These are phyloP conservation scores for Macroventuria anomochaeta DNA, from an alignment of 2,329 filamentous ascomycete species.

Conservation along the genomic window DNA sequence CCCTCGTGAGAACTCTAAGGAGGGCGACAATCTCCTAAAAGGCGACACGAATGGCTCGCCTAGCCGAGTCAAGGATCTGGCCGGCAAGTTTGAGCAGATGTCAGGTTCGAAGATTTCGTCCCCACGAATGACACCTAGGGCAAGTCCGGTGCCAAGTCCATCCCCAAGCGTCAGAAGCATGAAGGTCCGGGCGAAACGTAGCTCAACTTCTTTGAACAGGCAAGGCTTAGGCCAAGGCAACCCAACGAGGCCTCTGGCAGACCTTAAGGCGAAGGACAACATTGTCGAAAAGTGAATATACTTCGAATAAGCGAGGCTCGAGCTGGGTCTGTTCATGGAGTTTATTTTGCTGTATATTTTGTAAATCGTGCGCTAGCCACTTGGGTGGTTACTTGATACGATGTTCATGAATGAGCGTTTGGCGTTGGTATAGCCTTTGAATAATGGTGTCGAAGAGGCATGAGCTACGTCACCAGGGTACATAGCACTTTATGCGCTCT, in stretches of 20 bases:
- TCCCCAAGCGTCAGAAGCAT: conserved; percentile 17
- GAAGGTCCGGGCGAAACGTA: conserved; percentile 33
- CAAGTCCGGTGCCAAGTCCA: conserved; percentile 16
- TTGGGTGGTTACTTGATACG: too few relatives aligned
- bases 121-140: conserved; percentile 6
- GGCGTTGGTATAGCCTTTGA: too few relatives aligned
- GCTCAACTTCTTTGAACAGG: conserved; percentile 21
- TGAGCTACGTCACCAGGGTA: too few relatives aligned
- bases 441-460: too few relatives aligned
- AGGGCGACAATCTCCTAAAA: conserved; percentile 14
- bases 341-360: too few relatives aligned
- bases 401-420: too few relatives aligned
- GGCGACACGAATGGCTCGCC: conserved; percentile 16
- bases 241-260: conserved; percentile 2
- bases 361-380: too few relatives aligned
- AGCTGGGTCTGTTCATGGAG: too few relatives aligned
- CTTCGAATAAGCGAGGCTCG: too few relatives aligned
- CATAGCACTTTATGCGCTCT: too few relatives aligned
- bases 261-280: conserved; percentile 8
- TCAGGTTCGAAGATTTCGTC: neutral
- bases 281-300: neutral
- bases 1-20: conserved; percentile 24
- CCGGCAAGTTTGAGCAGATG: conserved; percentile 41
- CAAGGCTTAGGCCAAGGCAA: conserved; percentile 3
- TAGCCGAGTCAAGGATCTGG: conserved; percentile 39